Evolutionary conservation across 345 rosid species (phyloP), one percentile per base, ranked within the genome.

Genomic region (Citrus cavaleriei): DNA sequence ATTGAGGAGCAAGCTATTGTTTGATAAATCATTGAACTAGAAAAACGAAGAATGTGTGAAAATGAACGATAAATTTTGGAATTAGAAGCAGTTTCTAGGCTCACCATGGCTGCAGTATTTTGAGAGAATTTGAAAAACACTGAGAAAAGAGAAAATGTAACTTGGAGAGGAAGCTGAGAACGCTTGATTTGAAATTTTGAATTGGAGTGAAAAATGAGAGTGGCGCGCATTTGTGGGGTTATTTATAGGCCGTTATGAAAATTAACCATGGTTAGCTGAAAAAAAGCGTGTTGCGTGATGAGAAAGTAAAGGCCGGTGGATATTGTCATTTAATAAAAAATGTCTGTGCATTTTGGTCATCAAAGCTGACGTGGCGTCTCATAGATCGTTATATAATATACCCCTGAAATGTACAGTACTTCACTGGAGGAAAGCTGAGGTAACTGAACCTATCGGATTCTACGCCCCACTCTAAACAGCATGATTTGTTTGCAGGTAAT

Each of bases 41-140:
- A 51, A 32, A 64, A 6, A 75, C 8, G 30, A 69, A 51, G 64
- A 75, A 72, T 58, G 46, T 38, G 18, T 22, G 68, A 63, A 34
- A 64, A 72, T 69, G 16, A 61, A 74, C 35, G 32, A 49, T 51
- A 59, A 7, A 58, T 34, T 72, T 72, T 82, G 35, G 42, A 10
- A 57, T 25, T 72, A 67, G 81, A 46, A 40, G 79, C 68, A 70
- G 19, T 73, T 77, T 78, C 55, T 76, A 37, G 55, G 24, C 88
- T 85, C 86, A 90, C 95, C 93, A 92, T 91, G 70, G 82, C 79
- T 66, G 78, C 64, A 68, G 74, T 67, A 54, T 57, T 75, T 27
- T 27, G 72, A 71, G 81, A 72, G 75, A 81, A 55, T 49, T 38
- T 34, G 27, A 74, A 38, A 27, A 54, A 32, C 57, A 30, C 35